These are phyloP conservation scores for Yamagishiella unicocca DNA, from an alignment of 139 green algal species.

Conservation along the genomic window DNA sequence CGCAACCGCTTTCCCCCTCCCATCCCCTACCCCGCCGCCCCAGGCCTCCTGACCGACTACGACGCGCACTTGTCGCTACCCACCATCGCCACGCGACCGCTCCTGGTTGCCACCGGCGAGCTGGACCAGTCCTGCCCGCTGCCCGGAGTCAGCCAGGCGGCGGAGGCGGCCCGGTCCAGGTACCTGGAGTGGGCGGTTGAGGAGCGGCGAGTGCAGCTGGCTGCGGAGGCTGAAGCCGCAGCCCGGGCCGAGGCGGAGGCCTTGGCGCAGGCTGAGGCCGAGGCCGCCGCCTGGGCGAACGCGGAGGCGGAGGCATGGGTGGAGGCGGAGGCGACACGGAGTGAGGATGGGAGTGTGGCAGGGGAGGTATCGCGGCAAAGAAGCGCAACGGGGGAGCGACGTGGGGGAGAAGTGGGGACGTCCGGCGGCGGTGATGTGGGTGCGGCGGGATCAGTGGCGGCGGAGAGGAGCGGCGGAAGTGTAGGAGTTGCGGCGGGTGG, in stretches of 20 bases:
- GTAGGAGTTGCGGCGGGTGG: too few relatives aligned
- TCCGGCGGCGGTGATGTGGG: too few relatives aligned
- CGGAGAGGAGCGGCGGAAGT: too few relatives aligned
- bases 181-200: conserved; percentile 20
- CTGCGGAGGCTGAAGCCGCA: background rate
- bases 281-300: background rate
- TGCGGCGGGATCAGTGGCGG: too few relatives aligned
- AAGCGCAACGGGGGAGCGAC: background rate
- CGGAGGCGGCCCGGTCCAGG: background rate
- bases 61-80: conserved; percentile 68
- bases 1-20: background rate
- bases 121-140: conserved; percentile 67
- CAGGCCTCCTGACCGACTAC: conserved; percentile 59
- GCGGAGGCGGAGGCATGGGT: background rate
- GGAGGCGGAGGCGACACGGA: background rate
- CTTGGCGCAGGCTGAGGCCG: background rate
- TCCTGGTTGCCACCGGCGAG: conserved; percentile 70
- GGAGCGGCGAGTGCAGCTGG: background rate
- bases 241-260: background rate
- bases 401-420: background rate
- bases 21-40: background rate
- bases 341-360: background rate
- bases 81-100: conserved; percentile 65
- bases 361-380: background rate
- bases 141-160: background rate